These are phyloP conservation scores for Aureobasidium vineae DNA, from an alignment of 2,329 filamentous ascomycete genomes.

Conservation along the genomic window DNA sequence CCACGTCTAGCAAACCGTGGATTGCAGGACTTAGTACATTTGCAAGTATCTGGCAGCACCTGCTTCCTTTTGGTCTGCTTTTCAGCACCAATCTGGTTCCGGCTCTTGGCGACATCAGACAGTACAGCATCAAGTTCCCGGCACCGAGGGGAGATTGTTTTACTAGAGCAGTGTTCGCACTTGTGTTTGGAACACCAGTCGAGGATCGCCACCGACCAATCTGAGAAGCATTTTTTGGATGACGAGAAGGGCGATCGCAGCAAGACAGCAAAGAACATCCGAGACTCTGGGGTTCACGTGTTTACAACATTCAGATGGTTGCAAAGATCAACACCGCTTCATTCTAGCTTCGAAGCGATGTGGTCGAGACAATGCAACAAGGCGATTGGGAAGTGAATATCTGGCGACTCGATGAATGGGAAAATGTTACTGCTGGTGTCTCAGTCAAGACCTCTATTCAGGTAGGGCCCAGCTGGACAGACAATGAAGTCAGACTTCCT, in stretches of 20 bases:
- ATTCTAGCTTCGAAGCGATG: not conserved
- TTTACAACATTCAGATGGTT: not conserved
- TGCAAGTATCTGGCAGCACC: not conserved
- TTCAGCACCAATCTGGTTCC: too few species aligned
- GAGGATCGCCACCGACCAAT: too few species aligned
- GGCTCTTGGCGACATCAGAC: too few species aligned
- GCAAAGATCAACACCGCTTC: not conserved
- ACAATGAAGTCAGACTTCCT: not conserved
- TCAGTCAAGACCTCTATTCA: not conserved
- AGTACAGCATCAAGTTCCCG: too few species aligned
- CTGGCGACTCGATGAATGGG: not conserved
- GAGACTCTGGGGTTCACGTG: not conserved
- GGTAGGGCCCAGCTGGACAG: not conserved
- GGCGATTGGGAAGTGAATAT: not conserved
- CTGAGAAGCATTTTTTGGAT: not conserved
- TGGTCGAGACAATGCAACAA: not conserved
- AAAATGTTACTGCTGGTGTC: not conserved
- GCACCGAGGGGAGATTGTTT: too few species aligned
- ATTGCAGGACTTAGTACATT: not conserved
- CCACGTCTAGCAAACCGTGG: not conserved
- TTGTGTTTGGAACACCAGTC: too few species aligned
- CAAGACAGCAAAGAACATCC: not conserved
- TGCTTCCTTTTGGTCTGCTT: not conserved
- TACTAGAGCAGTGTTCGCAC: too few species aligned
- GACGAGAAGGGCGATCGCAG: not conserved